phyloP scores from a whole-genome alignment of 345 rosid species.

The Eucalyptus regnans region DNA sequence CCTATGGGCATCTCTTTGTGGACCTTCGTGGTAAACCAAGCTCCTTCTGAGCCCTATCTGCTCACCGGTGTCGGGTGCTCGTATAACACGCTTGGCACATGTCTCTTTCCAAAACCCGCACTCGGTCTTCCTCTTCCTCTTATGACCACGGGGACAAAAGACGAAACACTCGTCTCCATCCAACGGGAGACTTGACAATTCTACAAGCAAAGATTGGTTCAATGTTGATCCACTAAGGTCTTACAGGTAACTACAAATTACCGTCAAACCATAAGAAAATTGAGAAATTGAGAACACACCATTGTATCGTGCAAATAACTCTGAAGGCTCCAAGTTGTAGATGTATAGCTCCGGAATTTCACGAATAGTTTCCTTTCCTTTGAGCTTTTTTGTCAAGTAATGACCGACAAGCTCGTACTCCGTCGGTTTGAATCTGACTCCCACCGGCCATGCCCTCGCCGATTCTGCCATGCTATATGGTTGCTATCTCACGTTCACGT shows the following conservation, averaged over 20 bases:
- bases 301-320: background rate
- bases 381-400: background rate
- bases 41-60: background rate
- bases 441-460: background rate
- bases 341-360: background rate
- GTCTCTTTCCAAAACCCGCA: background rate
- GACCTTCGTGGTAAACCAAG: background rate
- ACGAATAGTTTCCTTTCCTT: background rate
- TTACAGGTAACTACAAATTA: background rate
- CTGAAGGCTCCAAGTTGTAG: background rate
- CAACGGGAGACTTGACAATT: background rate
- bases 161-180: background rate
- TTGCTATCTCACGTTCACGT: background rate
- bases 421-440: background rate
- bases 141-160: background rate
- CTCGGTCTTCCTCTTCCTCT: background rate
- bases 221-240: background rate
- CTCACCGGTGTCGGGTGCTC: accelerated
- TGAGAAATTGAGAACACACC: background rate
- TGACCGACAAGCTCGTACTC: background rate
- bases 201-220: background rate
- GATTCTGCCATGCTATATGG: background rate
- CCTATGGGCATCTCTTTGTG: background rate
- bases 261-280: background rate
- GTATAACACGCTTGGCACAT: background rate